Conservation (phyloP, 2,329 filamentous ascomycete genomes). For the Colletotrichum somersetense region DNA sequence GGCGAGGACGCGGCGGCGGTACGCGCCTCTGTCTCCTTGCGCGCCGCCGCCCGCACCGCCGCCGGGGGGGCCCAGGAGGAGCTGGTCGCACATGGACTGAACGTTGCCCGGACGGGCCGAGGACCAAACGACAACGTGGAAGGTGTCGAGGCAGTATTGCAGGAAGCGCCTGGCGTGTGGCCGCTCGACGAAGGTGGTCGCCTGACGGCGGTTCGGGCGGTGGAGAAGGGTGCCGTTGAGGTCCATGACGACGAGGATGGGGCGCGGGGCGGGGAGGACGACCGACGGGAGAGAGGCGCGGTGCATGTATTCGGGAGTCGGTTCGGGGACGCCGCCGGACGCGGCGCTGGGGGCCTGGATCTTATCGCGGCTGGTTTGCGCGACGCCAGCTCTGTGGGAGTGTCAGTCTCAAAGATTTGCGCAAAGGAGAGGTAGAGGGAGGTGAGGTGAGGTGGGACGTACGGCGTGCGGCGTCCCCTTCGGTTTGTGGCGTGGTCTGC, state of each 20-base stretch:
- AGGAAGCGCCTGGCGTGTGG: conserved; percentile 79
- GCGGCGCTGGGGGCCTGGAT: conserved; percentile 49
- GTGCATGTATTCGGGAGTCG: conserved; percentile 71
- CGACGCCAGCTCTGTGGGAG: neutral
- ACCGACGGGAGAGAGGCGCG: conserved; percentile 61
- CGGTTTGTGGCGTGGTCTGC: conserved; percentile 2
- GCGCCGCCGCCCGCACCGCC: neutral
- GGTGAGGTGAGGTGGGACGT: neutral
- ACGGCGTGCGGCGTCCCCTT: conserved; percentile 20
- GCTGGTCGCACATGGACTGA: conserved; percentile 70
- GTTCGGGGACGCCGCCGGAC: conserved; percentile 72
- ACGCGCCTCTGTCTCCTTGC: conserved; percentile 49
- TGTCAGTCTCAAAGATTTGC: conserved; percentile 3
- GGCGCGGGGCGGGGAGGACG: conserved; percentile 62
- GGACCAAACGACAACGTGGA: conserved; percentile 91
- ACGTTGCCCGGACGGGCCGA: conserved; percentile 84
- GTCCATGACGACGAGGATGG: conserved; percentile 87
- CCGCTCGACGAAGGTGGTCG: conserved; percentile 70
- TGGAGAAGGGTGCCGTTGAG: conserved; percentile 91
- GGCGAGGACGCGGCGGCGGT: conserved; percentile 70
- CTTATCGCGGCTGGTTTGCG: conserved; percentile 37
- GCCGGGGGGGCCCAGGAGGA: conserved; percentile 61
- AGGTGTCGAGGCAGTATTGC: conserved; percentile 77
- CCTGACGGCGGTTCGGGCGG: conserved; percentile 68
- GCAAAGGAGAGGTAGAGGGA: neutral